phyloP scores from a whole-genome alignment of 2,329 filamentous ascomycete genomes.

The Cytospora piceicola region DNA sequence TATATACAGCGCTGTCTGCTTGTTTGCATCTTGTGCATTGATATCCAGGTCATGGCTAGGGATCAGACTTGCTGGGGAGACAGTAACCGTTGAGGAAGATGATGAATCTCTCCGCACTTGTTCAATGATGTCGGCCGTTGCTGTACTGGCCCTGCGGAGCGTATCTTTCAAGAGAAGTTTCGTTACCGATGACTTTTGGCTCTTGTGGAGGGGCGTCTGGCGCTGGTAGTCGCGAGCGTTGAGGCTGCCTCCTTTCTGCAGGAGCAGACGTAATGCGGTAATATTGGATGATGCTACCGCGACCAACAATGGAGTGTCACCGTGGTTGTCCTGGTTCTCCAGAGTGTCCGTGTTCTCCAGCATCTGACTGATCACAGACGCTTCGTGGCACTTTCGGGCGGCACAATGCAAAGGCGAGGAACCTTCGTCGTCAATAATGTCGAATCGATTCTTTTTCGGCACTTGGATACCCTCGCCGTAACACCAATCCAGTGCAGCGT shows the following conservation, averaged over 20 bases:
- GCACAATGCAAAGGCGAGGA: slow-evolving; percentile 22
- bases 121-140: background rate
- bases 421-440: slow-evolving; percentile 7
- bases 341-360: slow-evolving; percentile 20
- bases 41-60: slow-evolving; percentile 19
- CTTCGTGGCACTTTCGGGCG: slow-evolving; percentile 12
- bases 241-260: slow-evolving; percentile 13
- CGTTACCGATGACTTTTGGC: background rate
- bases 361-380: slow-evolving; percentile 18
- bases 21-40: slow-evolving; percentile 20
- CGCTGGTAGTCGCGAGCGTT: slow-evolving; percentile 10
- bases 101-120: background rate
- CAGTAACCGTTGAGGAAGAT: slow-evolving; percentile 1
- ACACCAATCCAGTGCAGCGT: slow-evolving; percentile 21
- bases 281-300: slow-evolving; percentile 9
- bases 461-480: background rate
- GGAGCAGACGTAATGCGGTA: slow-evolving; percentile 5
- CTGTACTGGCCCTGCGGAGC: slow-evolving; percentile 8
- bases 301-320: slow-evolving; percentile 21
- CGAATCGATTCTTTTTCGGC: background rate
- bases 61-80: background rate
- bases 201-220: slow-evolving; percentile 18
- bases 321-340: background rate
- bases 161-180: slow-evolving; percentile 4
- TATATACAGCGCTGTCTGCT: slow-evolving; percentile 16